A percentile compares a stretch with the other conserved stretches of the same genome.
Evolutionary conservation across 257 asterid species (phyloP).

Genomic region (Forsythia viridissima): DNA sequence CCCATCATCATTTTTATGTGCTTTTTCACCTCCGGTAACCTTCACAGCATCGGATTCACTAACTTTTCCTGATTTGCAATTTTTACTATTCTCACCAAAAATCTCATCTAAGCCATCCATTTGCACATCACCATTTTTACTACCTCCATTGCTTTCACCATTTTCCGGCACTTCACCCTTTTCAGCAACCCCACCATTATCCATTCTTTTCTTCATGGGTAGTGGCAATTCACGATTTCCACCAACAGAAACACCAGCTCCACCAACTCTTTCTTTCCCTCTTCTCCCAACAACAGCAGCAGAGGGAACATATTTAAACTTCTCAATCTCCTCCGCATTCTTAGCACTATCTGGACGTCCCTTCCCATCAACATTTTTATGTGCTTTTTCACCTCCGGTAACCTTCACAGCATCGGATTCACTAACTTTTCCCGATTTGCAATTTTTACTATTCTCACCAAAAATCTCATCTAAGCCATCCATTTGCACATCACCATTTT

Average conservation of each 20-base stretch:
- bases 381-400: not conserved
- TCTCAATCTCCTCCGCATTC: constrained; percentile 23
- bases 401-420: not conserved
- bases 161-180: not conserved
- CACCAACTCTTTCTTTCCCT: not conserved
- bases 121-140: not conserved
- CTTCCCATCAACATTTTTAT: not conserved
- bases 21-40: not conserved
- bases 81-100: not conserved
- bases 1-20: not conserved
- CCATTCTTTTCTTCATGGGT: no score
- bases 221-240: constrained; percentile 38
- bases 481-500: not conserved
- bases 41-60: not conserved
- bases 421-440: not conserved
- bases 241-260: not conserved
- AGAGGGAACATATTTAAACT: constrained; percentile 8
- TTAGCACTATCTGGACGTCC: constrained; percentile 3
- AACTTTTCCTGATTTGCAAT: not conserved
- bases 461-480: constrained; percentile 6
- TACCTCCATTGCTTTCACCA: constrained; percentile 6
- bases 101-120: constrained; percentile 7
- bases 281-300: not conserved
- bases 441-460: not conserved
- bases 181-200: constrained; percentile 10